Conservation (phyloP, 225 moss, liverwort and hornwort genomes). For the Sphagnum contortum region DNA sequence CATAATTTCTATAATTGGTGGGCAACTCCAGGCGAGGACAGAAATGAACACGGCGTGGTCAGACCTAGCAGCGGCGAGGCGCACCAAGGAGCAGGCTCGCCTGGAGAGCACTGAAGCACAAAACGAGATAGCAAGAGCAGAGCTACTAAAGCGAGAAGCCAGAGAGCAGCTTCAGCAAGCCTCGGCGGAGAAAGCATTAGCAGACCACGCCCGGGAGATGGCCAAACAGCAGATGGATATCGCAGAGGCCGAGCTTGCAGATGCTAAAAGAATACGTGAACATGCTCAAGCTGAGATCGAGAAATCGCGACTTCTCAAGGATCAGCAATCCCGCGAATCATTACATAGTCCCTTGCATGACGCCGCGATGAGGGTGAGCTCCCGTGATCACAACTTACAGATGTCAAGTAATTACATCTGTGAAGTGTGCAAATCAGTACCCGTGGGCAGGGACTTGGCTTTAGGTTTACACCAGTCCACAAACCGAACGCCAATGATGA, state of each 20-base stretch:
- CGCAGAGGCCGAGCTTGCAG: slow-evolving; percentile 33
- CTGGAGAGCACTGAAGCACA: slow-evolving; percentile 29
- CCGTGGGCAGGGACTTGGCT: too few species aligned
- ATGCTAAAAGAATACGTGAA: slow-evolving; percentile 37
- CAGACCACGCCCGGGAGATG: slow-evolving; percentile 23
- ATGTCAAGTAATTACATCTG: too few species aligned
- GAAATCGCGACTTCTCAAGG: slow-evolving; percentile 14
- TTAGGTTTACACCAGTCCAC: too few species aligned
- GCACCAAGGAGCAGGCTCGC: slow-evolving; percentile 25
- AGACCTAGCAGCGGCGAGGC: slow-evolving; percentile 20
- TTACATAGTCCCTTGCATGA: slow-evolving; percentile 2
- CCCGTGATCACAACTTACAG: not conserved
- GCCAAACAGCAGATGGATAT: slow-evolving; percentile 40
- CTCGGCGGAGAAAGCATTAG: slow-evolving; percentile 28
- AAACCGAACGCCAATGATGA: too few species aligned
- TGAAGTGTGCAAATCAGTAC: too few species aligned
- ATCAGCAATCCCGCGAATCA: slow-evolving; percentile 14
- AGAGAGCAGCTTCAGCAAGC: slow-evolving; percentile 39
- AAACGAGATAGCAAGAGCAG: slow-evolving; percentile 27
- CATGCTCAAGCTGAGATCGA: slow-evolving; percentile 27
- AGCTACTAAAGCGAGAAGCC: slow-evolving; percentile 23
- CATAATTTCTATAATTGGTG: not conserved
- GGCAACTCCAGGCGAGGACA: slow-evolving; percentile 11
- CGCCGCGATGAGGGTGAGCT: not conserved
- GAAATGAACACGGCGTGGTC: slow-evolving; percentile 24